Conservation (phyloP, 1,139 yeast species). For the Candida neerlandica region DNA sequence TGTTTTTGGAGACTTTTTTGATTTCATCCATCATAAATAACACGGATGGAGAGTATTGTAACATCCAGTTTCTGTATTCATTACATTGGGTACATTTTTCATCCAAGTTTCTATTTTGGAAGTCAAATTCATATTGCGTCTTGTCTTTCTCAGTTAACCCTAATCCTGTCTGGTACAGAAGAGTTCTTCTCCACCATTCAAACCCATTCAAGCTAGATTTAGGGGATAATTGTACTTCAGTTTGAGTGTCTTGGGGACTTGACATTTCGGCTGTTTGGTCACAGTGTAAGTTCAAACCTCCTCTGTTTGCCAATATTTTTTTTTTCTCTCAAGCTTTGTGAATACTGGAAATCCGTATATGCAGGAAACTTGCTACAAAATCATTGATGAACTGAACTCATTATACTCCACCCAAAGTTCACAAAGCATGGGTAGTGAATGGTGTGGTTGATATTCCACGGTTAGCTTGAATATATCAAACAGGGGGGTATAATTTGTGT, state of each 20-base stretch:
- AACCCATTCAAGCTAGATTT: slow-evolving; percentile 49
- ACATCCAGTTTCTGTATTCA: slow-evolving; percentile 76
- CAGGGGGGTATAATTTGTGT: too few relatives aligned
- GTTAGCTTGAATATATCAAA: too few relatives aligned
- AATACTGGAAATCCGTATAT: too few relatives aligned
- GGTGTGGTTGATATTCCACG: too few relatives aligned
- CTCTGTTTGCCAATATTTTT: neutral
- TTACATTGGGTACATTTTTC: slow-evolving; percentile 63
- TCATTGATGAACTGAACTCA: too few relatives aligned
- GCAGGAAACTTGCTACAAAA: too few relatives aligned
- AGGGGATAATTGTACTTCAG: slow-evolving; percentile 21
- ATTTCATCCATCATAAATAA: slow-evolving; percentile 87
- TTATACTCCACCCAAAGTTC: too few relatives aligned
- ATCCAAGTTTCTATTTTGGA: slow-evolving; percentile 51
- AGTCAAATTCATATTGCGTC: slow-evolving; percentile 60
- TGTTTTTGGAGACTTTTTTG: slow-evolving; percentile 63
- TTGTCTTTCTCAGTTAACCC: slow-evolving; percentile 60
- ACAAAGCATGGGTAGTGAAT: too few relatives aligned
- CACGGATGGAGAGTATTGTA: slow-evolving; percentile 82
- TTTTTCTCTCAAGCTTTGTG: neutral
- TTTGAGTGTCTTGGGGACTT: slow-evolving; percentile 2
- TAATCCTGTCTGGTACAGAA: slow-evolving; percentile 73
- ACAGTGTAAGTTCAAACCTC: neutral
- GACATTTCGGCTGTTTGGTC: neutral
- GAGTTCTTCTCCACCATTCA: slow-evolving; percentile 80